Base-by-base conservation (phyloP, 2,329 filamentous ascomycete species). In the Neofusicoccum kwambonambiense region DNA sequence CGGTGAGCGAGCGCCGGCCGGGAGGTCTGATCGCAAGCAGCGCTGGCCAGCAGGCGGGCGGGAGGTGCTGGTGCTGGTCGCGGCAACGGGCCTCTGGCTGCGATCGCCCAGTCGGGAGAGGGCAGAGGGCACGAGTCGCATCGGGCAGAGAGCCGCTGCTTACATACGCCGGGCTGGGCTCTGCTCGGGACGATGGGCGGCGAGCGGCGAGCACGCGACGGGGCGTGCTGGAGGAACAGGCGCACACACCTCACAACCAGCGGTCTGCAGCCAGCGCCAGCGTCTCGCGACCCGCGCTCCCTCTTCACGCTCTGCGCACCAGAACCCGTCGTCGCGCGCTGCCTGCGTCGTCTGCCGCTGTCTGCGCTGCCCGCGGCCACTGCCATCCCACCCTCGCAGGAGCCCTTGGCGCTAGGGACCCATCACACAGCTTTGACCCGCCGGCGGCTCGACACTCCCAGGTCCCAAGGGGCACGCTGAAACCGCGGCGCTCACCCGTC, bases 401-500 rank as follows among this genome's bases (percentile, higher is more conserved):
- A 22, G 9, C 50, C n/a, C 56, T 47, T 47, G 56, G 56, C 56
- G 42, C 56, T 60, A 47, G 56, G 27, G 56, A 31, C 54, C 56
- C 56, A 47, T 47, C 50, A 37, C 42, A 47, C 56, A 60, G 56
- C 61, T 63, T 63, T 35, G 47, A 52, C 39, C 47, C 27, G n/a
- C 50, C 47, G 35, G 45, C 49, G 47, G 56, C 56, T 62, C 49
- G 49, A 47, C 39, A 62, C 50, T 22, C 22, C 22, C 22, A 31
- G 27, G 27, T 45, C 62, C 50, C 51, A 64, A 64, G 62, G 62
- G 62, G 62, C 50, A 56, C 62, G 42, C 62, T 64, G 62, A 64
- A 64, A 64, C 62, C 50, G 50, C 62, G 62, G 62, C 62, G 50
- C 62, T 64, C 50, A 56, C 61, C 61, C 49, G 49, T 47, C 61